phyloP scores from a whole-genome alignment of 192 early-diverging fungal genomes.

The Backusella liffmaniae region DNA sequence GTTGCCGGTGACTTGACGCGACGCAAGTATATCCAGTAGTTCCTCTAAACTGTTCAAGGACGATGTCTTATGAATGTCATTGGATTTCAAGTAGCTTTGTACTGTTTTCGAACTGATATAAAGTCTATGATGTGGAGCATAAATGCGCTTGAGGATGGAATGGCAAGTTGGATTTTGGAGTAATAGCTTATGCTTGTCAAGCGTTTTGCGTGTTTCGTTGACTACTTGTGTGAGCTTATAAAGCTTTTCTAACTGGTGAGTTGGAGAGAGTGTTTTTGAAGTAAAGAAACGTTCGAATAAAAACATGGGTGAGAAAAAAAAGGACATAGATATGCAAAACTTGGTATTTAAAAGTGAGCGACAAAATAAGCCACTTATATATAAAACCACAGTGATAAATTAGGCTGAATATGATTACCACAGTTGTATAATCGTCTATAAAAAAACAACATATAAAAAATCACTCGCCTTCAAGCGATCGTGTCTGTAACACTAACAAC shows the following conservation, averaged over 20 bases:
- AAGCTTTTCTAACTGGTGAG: slow-evolving; percentile 5
- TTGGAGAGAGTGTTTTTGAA: background rate
- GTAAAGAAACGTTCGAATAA: background rate
- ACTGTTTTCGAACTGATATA: slow-evolving; percentile 16
- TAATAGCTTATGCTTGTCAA: slow-evolving; percentile 24
- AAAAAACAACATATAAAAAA: no score
- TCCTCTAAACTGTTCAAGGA: background rate
- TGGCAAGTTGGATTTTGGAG: slow-evolving; percentile 1
- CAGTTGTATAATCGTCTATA: no score
- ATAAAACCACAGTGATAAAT: no score
- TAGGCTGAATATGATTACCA: no score
- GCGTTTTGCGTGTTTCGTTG: slow-evolving; percentile 22
- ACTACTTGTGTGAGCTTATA: slow-evolving; percentile 7
- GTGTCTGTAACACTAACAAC: no score
- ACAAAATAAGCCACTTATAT: no score
- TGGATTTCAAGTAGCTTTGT: background rate
- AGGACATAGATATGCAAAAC: no score
- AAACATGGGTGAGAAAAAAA: background rate
- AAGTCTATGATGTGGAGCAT: slow-evolving; percentile 18
- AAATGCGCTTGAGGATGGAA: slow-evolving; percentile 30
- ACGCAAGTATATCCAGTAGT: slow-evolving; percentile 22
- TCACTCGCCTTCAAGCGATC: no score
- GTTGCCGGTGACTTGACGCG: slow-evolving; percentile 25
- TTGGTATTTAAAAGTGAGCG: no score
- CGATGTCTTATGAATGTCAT: background rate